Conservation (phyloP, 2,329 filamentous ascomycete species). For the Ceratocystis ficicola region DNA sequence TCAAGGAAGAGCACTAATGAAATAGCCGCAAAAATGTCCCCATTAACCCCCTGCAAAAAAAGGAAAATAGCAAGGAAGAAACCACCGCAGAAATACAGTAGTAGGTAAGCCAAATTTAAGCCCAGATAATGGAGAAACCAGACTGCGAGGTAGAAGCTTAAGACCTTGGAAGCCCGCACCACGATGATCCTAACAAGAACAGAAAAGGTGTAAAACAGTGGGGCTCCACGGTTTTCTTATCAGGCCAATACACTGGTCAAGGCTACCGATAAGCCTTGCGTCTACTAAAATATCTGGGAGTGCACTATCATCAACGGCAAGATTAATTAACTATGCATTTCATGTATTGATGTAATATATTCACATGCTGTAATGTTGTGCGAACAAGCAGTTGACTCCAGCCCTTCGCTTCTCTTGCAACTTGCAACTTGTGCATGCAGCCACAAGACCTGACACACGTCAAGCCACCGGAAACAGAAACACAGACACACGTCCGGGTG, state of each 20-base stretch:
- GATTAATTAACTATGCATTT: background rate
- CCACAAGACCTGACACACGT: background rate
- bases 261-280: too few relatives aligned
- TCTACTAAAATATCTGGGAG: too few relatives aligned
- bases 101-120: too few relatives aligned
- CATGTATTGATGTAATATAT: constrained; percentile 3
- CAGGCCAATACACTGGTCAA: too few relatives aligned
- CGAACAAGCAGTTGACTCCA: background rate
- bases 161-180: too few relatives aligned
- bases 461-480: background rate
- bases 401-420: background rate
- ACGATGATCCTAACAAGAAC: too few relatives aligned
- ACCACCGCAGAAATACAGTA: background rate
- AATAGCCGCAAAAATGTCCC: background rate
- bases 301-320: too few relatives aligned
- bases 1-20: background rate
- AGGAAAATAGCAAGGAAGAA: background rate
- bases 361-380: constrained; percentile 2
- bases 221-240: too few relatives aligned
- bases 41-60: background rate
- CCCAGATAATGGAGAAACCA: too few relatives aligned
- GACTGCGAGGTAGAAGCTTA: too few relatives aligned
- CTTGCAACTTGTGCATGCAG: background rate
- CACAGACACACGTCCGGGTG: background rate
- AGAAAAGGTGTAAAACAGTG: too few relatives aligned